Base-by-base conservation (phyloP, 2,329 filamentous ascomycete species). In the Aspergillus quadrilineatus region DNA sequence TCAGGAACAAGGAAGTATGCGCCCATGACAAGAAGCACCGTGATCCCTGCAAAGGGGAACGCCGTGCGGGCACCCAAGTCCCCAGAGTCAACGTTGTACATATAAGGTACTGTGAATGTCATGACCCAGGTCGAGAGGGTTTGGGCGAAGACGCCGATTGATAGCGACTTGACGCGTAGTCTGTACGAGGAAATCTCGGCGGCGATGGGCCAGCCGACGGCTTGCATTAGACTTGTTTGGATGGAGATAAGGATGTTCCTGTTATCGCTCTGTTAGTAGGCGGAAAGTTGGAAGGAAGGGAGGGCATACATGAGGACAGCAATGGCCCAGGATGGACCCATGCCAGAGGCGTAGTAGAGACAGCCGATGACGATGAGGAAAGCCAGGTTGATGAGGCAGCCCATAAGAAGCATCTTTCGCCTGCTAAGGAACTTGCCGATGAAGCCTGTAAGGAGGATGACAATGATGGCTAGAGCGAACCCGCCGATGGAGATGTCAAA, bases 401-500 rank as follows among this genome's bases (percentile, higher is more conserved):
- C 55, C n/a, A 30, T 22, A 12, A 60, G 26, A 10, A 43, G 41
- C 15, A 57, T 39, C 12, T 29, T 42, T 10, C 58, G 44, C 4
- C 55, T 39, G 4, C 55, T 41, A 10, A 58, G 28, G 5, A 46
- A 43, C 15, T 57, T 47, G 32, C 46, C 39, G 1, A 30, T 34
- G 15, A 56, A 26, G 14, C 57, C 53, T 9, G 50, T 51, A 2
- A 52, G 34, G 12, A 59, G 41, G 12, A 63, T 57, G 28, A 61
- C 46, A 12, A 63, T 15, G 10, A 57, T 49, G 3, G 54, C 59
- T 4, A 63, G 51, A 4, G 32, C 55, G n/a, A 63, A 63, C 0
- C 61, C 61, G 2, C 61, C 61, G n/a, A 62, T 60, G 3, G 57
- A 60, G 15, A 62, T 59, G 29, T 63, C 55, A 46, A 62, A 59